Base-by-base conservation (phyloP, 148 eudicot genomes). In the Gaultheria prostrata region DNA sequence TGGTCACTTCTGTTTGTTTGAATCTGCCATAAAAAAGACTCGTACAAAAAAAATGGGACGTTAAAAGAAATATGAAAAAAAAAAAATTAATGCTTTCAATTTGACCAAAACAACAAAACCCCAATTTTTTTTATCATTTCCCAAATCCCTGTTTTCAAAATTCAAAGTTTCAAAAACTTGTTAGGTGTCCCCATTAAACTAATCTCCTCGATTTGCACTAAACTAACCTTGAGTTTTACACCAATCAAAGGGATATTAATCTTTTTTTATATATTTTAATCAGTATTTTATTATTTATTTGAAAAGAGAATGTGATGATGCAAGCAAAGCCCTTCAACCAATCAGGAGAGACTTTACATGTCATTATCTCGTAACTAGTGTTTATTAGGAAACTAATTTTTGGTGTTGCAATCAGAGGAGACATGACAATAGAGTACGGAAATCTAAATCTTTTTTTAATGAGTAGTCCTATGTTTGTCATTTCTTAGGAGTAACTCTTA, bases 351-450 rank as follows among this genome's bases (percentile, higher is more conserved):
- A 48, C 45, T 20, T 80, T n/a, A 39, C 46, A 80, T 30, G 76
- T 80, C 69, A 73, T 79, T 35, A 32, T 6, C 39, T 85, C n/a
- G 82, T 69, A 82, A 65, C 49, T 18, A 50, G 84, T 61, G 87
- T 8, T 17, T 14, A n/a, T 46, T 46, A 80, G 15, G 30, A 65
- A 80, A 78, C 1, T 45, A 28, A 1, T 56, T 1, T 56, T 73
- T 26, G 8, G 77, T 85, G 86, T 81, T 85, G 54, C 84, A 81
- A 33, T 76, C 71, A 75, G 76, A 57, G 77, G 86, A 21, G 72
- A 74, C 83, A 84, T 78, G 1, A 79, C 51, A 59, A 17, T 84
- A 54, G 61, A 74, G 57, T 80, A 71, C 46, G 76, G 17, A 74
- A 54, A 82, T 49, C 79, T 30, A 59, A 72, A 54, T 17, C 2